Conservation (phyloP, 441 rosid species). For the Brassica hybrid region DNA sequence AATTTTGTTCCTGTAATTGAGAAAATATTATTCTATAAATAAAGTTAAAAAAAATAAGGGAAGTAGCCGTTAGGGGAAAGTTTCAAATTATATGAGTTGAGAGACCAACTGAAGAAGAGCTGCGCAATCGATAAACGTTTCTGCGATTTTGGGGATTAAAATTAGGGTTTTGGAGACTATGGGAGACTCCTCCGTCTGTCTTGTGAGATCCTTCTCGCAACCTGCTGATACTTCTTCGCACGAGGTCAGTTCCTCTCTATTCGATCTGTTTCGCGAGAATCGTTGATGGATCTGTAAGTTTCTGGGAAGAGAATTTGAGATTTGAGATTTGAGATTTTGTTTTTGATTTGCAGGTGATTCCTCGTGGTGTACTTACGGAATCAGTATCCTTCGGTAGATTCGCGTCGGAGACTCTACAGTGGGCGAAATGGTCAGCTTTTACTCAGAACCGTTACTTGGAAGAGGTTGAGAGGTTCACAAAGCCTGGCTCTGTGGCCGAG, state of each 20-base stretch:
- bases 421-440: slow-evolving; percentile 97
- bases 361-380: slow-evolving; percentile 65
- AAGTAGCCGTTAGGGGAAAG: slow-evolving; percentile 40
- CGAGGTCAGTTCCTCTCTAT: slow-evolving; percentile 53
- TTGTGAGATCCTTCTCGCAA: slow-evolving; percentile 84
- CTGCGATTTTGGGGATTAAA: slow-evolving; percentile 26
- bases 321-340: slow-evolving; percentile 25
- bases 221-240: slow-evolving; percentile 61
- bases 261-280: slow-evolving; percentile 26
- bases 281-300: slow-evolving; percentile 18
- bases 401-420: slow-evolving; percentile 73
- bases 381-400: slow-evolving; percentile 94
- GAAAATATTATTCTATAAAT: slow-evolving; percentile 7
- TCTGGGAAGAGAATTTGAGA: slow-evolving; percentile 27
- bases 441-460: slow-evolving; percentile 91
- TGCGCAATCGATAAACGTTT: background rate
- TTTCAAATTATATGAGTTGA: slow-evolving; percentile 28
- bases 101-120: slow-evolving; percentile 17
- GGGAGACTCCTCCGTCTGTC: slow-evolving; percentile 78
- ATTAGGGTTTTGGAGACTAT: slow-evolving; percentile 46
- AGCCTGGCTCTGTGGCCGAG: slow-evolving; percentile 93
- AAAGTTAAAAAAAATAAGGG: background rate
- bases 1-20: background rate
- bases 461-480: slow-evolving; percentile 83
- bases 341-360: slow-evolving; percentile 59